Conservation (phyloP, 257 asterid species). For the Jacaranda mimosifolia region DNA sequence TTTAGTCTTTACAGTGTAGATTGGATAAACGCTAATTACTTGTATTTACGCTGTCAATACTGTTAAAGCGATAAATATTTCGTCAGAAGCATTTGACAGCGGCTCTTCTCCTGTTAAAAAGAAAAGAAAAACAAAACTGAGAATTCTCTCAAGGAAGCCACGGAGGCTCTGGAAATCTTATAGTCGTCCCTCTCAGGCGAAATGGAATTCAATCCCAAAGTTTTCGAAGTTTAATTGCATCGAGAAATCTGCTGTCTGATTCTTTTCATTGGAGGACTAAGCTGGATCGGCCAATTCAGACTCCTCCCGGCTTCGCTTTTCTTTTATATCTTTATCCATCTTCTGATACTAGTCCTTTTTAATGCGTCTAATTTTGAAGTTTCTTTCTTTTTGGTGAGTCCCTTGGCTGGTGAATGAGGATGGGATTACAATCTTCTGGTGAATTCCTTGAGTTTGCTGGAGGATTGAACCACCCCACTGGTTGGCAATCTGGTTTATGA, state of each 20-base stretch:
- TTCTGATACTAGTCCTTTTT: constrained; percentile 12
- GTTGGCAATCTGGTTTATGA: constrained; percentile 42
- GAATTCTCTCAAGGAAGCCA: constrained; percentile 43
- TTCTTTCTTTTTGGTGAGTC: constrained; percentile 40
- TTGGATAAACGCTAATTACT: not conserved
- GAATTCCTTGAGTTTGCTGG: constrained; percentile 67
- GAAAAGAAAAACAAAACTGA: constrained; percentile 29
- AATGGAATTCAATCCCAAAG: constrained; percentile 34
- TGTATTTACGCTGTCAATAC: not conserved
- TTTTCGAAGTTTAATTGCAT: constrained; percentile 16
- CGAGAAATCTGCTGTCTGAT: not conserved
- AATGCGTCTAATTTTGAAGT: constrained; percentile 52
- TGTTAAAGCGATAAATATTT: not conserved
- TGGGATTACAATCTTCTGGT: constrained; percentile 98
- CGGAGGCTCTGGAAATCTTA: constrained; percentile 45
- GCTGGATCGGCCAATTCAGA: constrained; percentile 45
- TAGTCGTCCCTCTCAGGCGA: not conserved
- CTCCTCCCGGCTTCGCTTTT: constrained; percentile 8
- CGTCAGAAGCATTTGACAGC: not conserved
- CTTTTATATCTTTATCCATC: constrained; percentile 6
- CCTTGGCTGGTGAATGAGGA: constrained; percentile 68
- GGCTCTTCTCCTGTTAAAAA: not conserved
- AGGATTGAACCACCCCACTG: constrained; percentile 56
- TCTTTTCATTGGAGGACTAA: constrained; percentile 5
- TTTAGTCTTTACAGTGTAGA: too few species aligned